Evolutionary conservation across 495 filamentous ascomycete species (phyloP), one percentile per base, ranked within the genome.

Genomic region (Neurospora tetrasperma): DNA sequence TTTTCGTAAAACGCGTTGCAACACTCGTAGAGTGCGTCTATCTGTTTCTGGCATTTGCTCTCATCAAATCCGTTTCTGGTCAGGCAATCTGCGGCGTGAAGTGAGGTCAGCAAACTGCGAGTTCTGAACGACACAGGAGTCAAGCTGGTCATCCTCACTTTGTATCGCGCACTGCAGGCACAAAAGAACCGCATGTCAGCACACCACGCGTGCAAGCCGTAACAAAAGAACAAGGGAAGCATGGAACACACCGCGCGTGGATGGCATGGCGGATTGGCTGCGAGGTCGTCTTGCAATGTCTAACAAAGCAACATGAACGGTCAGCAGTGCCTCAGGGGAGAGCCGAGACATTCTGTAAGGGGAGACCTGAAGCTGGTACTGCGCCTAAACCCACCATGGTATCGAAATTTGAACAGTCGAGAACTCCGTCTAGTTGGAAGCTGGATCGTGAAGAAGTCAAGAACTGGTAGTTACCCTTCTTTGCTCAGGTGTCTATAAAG

Each of bases 11-110:
- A 97, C 41, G 87, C 85, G 75, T 94, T 90, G 82, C 96, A 99
- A 80, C 96, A 99, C 78, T 96, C 91, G 80, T 98, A 99, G 31
- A 99, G 83, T n/a, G 93, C 92, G 79, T 97, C 91, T 69, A 99
- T 88, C 76, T 96, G 85, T 12, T 85, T 80, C 74, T 89, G 85
- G 82, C 96, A 99, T 78, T 91, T 96, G 35, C 88, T 89, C 85
- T 99, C 94, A 59, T 96, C 85, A 80, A 91, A 98, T n/a, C 89
- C 90, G 78, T 93, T 93, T 83, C 90, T 97, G 70, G 84, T 86
- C 59, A 99, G 82, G 77, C 96, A 99, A 73, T 90, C 94, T 96
- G 74, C 44, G 27, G 54, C 27, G 54, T 35, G 27, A 66, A 18
- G 54, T 75, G 68, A 68, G 73, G 73, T 75, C 59, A 70, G 71